Percentiles rank a stretch among this genome's conserved stretches.
Evolutionary conservation across 768 basidiomycete genomes (phyloP).

Genomic region (Russula sp.): DNA sequence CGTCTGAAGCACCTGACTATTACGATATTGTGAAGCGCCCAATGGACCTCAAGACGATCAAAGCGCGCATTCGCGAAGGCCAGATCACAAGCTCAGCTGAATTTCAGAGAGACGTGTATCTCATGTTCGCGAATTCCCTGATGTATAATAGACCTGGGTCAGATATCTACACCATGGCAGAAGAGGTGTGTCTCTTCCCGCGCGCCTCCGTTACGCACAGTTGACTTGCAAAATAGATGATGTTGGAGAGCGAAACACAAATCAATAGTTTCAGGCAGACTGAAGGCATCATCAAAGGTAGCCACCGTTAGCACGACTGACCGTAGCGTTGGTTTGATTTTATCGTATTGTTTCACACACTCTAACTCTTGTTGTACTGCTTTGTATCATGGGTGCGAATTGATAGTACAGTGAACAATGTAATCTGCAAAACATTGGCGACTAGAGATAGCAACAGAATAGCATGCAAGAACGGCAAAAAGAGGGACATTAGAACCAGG

Average conservation of each 20-base stretch:
- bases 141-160: slow-evolving; percentile 90
- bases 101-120: slow-evolving; percentile 81
- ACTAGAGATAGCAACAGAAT: slow-evolving; percentile 11
- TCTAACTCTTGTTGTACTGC: slow-evolving; percentile 15
- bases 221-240: slow-evolving; percentile 49
- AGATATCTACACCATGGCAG: slow-evolving; percentile 85
- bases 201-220: neutral
- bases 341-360: slow-evolving; percentile 1
- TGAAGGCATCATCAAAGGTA: slow-evolving; percentile 45
- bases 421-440: slow-evolving; percentile 13
- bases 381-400: slow-evolving; percentile 19
- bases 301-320: slow-evolving; percentile 12
- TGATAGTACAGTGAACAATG: slow-evolving; percentile 7
- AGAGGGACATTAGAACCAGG: slow-evolving; percentile 60
- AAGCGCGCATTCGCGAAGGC: slow-evolving; percentile 79
- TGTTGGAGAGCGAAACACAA: slow-evolving; percentile 62
- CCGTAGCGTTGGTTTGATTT: neutral
- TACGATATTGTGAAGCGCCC: slow-evolving; percentile 89
- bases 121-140: slow-evolving; percentile 97
- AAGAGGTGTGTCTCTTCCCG: slow-evolving; percentile 56
- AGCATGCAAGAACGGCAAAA: slow-evolving; percentile 14
- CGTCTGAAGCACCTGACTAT: slow-evolving; percentile 86
- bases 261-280: slow-evolving; percentile 70
- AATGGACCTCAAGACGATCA: slow-evolving; percentile 93
- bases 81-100: slow-evolving; percentile 74